Evolutionary conservation across 495 filamentous ascomycete species (phyloP), one percentile per base, ranked within the genome.

Genomic region (Neurospora discreta): DNA sequence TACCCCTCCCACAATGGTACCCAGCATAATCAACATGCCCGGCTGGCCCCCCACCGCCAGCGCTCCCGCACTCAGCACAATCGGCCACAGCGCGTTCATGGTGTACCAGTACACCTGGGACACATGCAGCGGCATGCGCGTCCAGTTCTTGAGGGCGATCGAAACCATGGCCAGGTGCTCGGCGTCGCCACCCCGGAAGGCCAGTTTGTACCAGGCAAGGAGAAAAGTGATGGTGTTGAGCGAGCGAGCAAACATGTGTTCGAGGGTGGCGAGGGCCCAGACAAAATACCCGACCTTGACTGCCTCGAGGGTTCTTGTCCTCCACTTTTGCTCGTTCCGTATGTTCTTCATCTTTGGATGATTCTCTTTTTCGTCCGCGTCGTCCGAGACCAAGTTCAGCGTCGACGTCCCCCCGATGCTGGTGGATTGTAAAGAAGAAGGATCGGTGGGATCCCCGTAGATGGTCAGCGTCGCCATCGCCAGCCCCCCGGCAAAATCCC

Each of bases 211-310:
- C 20, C 42, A 73, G 26, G 77, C 78, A 20, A 74, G 15, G 1
- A 71, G 3, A 10, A 75, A 75, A 7, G 78, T 73, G 13, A 71
- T 38, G 3, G 73, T 72, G 42, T 72, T 69, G 41, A 74, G 67
- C 3, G 42, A 39, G 40, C 73, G 72, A 2, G 70, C 15, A n/a
- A 80, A 75, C 9, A 74, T 70, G 70, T 75, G 76, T 33, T 80
- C 78, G 2, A 73, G 58, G 3, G 44, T 71, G 1, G 70, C 65
- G 0, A 78, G 36, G 10, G 70, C n/a, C 78, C 78, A 80, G 13
- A 73, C 18, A 0, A 80, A n/a, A 15, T 74, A 74, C 0, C 44
- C 70, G 5, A 75, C 30, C 15, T 20, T 73, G 8, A 41, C 13
- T 1, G 23, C 18, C 3, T 70, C 72, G 52, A 67, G 10, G 13